Evolutionary conservation across 768 basidiomycete species (phyloP).

Genomic region (Hydnomerulius pinastri): DNA sequence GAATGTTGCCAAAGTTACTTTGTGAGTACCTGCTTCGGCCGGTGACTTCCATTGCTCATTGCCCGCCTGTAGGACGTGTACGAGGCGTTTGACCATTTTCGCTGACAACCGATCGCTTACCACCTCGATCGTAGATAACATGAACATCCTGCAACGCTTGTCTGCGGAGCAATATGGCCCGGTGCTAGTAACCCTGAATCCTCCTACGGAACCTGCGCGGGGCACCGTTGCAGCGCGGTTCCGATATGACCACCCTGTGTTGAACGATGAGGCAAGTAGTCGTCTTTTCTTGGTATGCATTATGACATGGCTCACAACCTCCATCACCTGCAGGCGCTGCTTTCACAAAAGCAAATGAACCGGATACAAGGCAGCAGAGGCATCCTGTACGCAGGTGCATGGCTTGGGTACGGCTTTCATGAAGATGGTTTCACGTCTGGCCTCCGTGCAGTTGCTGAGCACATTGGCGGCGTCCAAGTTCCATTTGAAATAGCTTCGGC

Average conservation of each 20-base stretch:
- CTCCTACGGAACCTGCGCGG: conserved; percentile 53
- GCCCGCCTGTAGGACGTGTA: conserved; percentile 44
- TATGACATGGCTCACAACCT: not conserved
- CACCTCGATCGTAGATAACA: conserved; percentile 50
- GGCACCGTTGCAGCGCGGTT: conserved; percentile 51
- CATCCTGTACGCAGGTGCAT: conserved; percentile 70
- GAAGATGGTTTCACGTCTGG: conserved; percentile 71
- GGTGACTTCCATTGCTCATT: not conserved
- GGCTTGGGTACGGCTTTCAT: conserved; percentile 79
- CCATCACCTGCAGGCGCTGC: conserved; percentile 43
- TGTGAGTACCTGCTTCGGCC: conserved; percentile 43
- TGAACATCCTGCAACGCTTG: conserved; percentile 77
- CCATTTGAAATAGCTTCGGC: conserved; percentile 47
- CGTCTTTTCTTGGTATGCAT: not conserved
- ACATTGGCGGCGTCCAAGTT: conserved; percentile 31
- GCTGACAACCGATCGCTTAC: not conserved
- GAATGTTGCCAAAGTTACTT: conserved; percentile 58
- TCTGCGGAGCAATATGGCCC: conserved; percentile 55
- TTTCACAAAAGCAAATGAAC: conserved; percentile 52
- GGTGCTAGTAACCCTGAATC: conserved; percentile 72
- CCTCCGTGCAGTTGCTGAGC: conserved; percentile 34
- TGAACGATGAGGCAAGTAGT: conserved; percentile 48
- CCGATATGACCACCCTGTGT: conserved; percentile 69
- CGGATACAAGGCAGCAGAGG: conserved; percentile 63
- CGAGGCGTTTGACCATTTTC: conserved; percentile 2